Evolutionary conservation across 2,329 filamentous ascomycete genomes (phyloP), one percentile per base, ranked within the genome.

Genomic region (Septoria linicola): DNA sequence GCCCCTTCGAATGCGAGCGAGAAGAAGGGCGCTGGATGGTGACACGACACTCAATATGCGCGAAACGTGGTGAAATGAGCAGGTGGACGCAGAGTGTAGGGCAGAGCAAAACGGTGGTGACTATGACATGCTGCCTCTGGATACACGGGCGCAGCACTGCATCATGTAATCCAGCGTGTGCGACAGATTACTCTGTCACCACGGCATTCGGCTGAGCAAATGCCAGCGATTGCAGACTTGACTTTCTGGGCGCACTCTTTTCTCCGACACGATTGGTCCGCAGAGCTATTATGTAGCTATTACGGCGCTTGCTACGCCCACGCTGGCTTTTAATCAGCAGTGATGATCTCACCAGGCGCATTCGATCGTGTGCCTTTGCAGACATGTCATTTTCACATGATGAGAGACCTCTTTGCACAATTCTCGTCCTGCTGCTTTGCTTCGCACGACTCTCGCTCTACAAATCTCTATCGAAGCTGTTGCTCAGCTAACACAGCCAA

Each of bases 31-130:
- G n/a, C n/a, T n/a, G n/a, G n/a, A n/a, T n/a, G n/a, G n/a, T n/a
- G n/a, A n/a, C n/a, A n/a, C n/a, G n/a, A n/a, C n/a, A n/a, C n/a
- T n/a, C n/a, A 41, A 27, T 41, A 2, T 41, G 39, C 20, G 20
- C 39, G 39, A 41, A 41, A 41, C 39, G 21, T 25, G 39, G 20
- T 27, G 21, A 41, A 30, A 27, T 41, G 39, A 41, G 39, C 35
- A 27, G 23, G 23, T 27, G 23, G 23, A 27, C 11, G 3, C 8
- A 21, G 8, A 21, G 39, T 19, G 3, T 14, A 21, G 8, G 39
- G 39, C 6, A 3, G 39, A 25, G 39, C 13, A 25, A 13, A 41
- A 19, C n/a, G 8, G n/a, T n/a, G n/a, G n/a, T n/a, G n/a, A n/a
- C n/a, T n/a, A 41, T 27, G 19, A 41, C 11, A 27, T 25, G 11